These are phyloP conservation scores for Sporothrix pseudoabietina DNA, from an alignment of 2,329 filamentous ascomycete genomes.

Conservation along the genomic window DNA sequence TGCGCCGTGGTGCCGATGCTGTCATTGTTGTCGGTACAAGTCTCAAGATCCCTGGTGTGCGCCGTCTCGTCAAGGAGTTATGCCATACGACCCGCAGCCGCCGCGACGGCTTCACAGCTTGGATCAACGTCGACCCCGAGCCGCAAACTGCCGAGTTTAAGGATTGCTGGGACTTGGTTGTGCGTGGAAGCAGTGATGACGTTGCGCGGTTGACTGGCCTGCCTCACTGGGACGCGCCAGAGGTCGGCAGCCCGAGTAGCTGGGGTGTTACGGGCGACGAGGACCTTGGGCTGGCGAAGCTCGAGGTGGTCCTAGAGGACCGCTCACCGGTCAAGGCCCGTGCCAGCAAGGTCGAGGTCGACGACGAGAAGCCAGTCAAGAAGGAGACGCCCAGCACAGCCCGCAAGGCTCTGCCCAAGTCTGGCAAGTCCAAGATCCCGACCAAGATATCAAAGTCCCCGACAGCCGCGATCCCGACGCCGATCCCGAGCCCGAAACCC, in stretches of 20 bases:
- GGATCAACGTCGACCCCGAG: slow-evolving; percentile 89
- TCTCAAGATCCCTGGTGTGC: slow-evolving; percentile 90
- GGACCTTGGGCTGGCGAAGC: slow-evolving; percentile 43
- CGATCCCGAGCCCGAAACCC: slow-evolving; percentile 58
- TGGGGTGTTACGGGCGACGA: slow-evolving; percentile 51
- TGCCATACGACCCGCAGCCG: slow-evolving; percentile 82
- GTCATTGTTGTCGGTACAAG: slow-evolving; percentile 95
- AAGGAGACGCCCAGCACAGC: background rate
- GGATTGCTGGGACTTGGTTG: slow-evolving; percentile 89
- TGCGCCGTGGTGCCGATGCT: slow-evolving; percentile 83
- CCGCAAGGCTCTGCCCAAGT: background rate
- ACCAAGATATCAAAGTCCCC: slow-evolving; percentile 38
- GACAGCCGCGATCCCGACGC: slow-evolving; percentile 57
- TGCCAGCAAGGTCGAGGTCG: slow-evolving; percentile 13
- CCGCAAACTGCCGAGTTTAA: slow-evolving; percentile 83
- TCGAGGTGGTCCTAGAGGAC: slow-evolving; percentile 49
- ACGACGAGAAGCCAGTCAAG: slow-evolving; percentile 36
- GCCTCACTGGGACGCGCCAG: slow-evolving; percentile 61
- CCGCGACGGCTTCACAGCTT: slow-evolving; percentile 82
- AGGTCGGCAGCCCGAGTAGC: slow-evolving; percentile 46
- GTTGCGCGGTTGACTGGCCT: slow-evolving; percentile 73
- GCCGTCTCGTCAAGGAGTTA: slow-evolving; percentile 86
- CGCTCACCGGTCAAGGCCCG: slow-evolving; percentile 33
- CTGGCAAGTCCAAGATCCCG: slow-evolving; percentile 17
- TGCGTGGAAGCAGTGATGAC: slow-evolving; percentile 84